Evolutionary conservation across 192 early-diverging fungal genomes (phyloP).

Genomic region (Lunasporangiospora selenospora): DNA sequence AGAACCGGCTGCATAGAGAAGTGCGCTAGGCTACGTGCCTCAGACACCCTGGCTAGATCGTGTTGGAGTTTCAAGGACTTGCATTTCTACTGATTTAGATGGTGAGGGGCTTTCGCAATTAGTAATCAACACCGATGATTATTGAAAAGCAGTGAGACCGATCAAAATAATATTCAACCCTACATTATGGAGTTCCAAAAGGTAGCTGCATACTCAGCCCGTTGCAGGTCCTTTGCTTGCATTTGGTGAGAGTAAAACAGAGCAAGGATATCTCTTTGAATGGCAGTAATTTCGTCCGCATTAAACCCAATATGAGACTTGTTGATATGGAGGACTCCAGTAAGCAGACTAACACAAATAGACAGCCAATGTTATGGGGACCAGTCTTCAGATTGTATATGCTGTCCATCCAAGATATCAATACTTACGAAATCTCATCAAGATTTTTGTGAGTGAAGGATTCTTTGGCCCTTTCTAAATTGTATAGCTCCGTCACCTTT

Average conservation of each 20-base stretch:
- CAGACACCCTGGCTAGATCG: neutral
- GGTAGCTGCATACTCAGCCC: neutral
- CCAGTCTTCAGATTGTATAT: too few relatives aligned
- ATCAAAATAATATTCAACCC: neutral
- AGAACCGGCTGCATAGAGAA: conserved; percentile 2
- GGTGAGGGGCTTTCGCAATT: neutral
- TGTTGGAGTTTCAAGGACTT: neutral
- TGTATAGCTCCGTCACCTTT: too few relatives aligned
- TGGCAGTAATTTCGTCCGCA: neutral
- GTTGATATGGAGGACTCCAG: neutral
- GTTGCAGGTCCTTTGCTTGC: neutral
- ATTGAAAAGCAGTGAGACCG: too few relatives aligned
- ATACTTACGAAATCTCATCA: too few relatives aligned
- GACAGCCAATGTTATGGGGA: neutral
- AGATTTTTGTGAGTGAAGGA: too few relatives aligned
- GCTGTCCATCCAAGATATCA: too few relatives aligned
- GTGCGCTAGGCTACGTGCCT: neutral
- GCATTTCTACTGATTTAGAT: neutral
- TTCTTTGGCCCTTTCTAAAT: too few relatives aligned
- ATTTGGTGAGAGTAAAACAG: neutral
- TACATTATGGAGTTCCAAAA: conserved; percentile 1
- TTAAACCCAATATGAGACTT: neutral
- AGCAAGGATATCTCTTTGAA: neutral
- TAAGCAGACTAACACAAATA: neutral
- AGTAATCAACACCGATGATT: neutral